Evolutionary conservation across 257 asterid species (phyloP), one percentile per base, ranked within the genome.

Genomic region (Fraxinus quadrangulata): DNA sequence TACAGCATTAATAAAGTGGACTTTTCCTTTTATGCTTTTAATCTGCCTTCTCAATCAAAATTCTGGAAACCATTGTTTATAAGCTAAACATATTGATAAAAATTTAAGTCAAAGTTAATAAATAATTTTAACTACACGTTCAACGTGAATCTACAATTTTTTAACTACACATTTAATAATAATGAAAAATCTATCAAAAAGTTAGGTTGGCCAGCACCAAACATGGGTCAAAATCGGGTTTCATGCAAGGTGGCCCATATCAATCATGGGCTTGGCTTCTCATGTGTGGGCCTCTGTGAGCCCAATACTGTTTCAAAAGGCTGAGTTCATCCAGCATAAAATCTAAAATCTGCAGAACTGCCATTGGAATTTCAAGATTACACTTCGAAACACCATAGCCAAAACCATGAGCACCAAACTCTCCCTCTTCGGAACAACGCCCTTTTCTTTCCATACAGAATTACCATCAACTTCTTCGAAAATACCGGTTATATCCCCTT

Each of bases 371-470:
- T 63, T 63, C 69, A 1, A 23, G 69, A 23, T 63, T 11, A 23
- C 34, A 24, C 2, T 23, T 23, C 11, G 33, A 63, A 3, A 63
- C 36, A 24, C 69, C 69, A 59, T n/a, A 63, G 33, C 70, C 67
- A 75, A 69, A 24, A 54, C 71, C 5, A 84, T 75, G 80, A 88
- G 83, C 17, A 61, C 82, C 45, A 84, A 79, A 47, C 75, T 83
- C 79, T 78, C 85, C 30, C 84, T 85, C 80, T 84, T 79, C 82
- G 82, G 34, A 87, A 70, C 88, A 47, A 63, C 79, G 16, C 79
- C 84, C 89, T 84, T 83, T 40, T 67, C 87, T 63, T 70, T 85
- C 81, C 78, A 67, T 49, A 68, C 88, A 54, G 88, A 88, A 56
- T 42, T 76, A 73, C 80, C 87, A 75, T 80, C 80, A 16, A 33